A percentile compares a stretch with the other conserved stretches of the same genome.
These are phyloP conservation scores for Pseudogymnoascus sp. DNA, from an alignment of 2,329 filamentous ascomycete species.

Conservation along the genomic window DNA sequence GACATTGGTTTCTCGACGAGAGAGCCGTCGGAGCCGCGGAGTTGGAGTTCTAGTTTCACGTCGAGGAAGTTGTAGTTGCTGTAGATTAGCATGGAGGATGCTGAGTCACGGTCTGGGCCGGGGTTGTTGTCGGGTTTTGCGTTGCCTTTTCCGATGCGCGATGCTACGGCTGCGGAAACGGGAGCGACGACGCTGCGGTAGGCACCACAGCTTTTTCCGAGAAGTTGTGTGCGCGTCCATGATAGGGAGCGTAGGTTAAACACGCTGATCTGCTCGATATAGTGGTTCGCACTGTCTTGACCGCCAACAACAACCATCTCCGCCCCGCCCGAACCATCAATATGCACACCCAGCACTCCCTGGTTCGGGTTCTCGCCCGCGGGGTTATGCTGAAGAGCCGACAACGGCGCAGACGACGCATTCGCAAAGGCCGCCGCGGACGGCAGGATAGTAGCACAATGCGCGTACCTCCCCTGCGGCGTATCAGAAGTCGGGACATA, in stretches of 20 bases:
- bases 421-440: slow-evolving; percentile 84
- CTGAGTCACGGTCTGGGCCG: slow-evolving; percentile 25
- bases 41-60: slow-evolving; percentile 89
- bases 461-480: slow-evolving; percentile 90
- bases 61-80: slow-evolving; percentile 99
- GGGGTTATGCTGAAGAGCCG: slow-evolving; percentile 83
- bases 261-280: slow-evolving; percentile 97
- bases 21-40: slow-evolving; percentile 74
- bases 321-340: slow-evolving; percentile 84
- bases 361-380: slow-evolving; percentile 76
- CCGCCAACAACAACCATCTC: slow-evolving; percentile 97
- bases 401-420: slow-evolving; percentile 63
- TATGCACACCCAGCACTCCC: slow-evolving; percentile 75
- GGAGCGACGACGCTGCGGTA: slow-evolving; percentile 94
- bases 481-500: slow-evolving; percentile 67
- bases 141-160: slow-evolving; percentile 55
- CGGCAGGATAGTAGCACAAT: slow-evolving; percentile 86
- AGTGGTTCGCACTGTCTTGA: slow-evolving; percentile 95
- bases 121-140: slow-evolving; percentile 19
- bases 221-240: slow-evolving; percentile 81
- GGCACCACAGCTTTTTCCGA: slow-evolving; percentile 89
- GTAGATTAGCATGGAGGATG: slow-evolving; percentile 82
- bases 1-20: slow-evolving; percentile 85
- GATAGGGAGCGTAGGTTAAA: slow-evolving; percentile 93
- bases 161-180: slow-evolving; percentile 55